Evolutionary conservation across 768 basidiomycete genomes (phyloP).

Genomic region (Fistulinella prunicolor): DNA sequence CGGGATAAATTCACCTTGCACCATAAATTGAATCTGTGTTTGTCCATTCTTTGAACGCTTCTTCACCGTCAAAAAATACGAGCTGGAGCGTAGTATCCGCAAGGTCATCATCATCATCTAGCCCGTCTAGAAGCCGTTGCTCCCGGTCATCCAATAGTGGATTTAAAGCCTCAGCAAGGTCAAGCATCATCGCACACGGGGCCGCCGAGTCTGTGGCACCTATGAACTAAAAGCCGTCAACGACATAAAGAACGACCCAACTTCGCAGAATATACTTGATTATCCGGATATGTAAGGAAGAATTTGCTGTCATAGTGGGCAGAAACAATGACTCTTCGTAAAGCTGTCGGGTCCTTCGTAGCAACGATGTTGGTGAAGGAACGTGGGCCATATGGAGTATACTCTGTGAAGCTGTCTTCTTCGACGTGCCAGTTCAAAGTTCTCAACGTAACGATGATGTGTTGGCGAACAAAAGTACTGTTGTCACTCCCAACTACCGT

Average conservation of each 20-base stretch:
- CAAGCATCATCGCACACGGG: slow-evolving; percentile 91
- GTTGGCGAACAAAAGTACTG: slow-evolving; percentile 77
- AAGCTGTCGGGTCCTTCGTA: slow-evolving; percentile 87
- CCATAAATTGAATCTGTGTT: slow-evolving; percentile 90
- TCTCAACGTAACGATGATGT: slow-evolving; percentile 71
- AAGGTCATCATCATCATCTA: slow-evolving; percentile 71
- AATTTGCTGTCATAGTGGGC: slow-evolving; percentile 96
- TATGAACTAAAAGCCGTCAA: slow-evolving; percentile 62
- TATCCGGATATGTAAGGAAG: slow-evolving; percentile 64
- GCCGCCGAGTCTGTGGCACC: slow-evolving; percentile 98
- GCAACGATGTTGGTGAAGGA: slow-evolving; percentile 90
- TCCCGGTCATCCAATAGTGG: slow-evolving; percentile 63
- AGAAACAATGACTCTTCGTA: slow-evolving; percentile 77
- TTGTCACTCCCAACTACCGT: slow-evolving; percentile 64
- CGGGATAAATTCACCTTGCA: slow-evolving; percentile 60
- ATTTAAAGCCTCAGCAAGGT: slow-evolving; percentile 82
- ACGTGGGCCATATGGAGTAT: slow-evolving; percentile 79
- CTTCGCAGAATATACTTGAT: slow-evolving; percentile 54
- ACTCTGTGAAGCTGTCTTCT: slow-evolving; percentile 72
- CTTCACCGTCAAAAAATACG: slow-evolving; percentile 97
- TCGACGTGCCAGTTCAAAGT: slow-evolving; percentile 85
- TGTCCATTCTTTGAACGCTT: slow-evolving; percentile 91
- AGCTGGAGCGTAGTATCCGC: slow-evolving; percentile 86
- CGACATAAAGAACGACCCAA: not conserved
- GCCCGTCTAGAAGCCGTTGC: slow-evolving; percentile 49